These are phyloP conservation scores for Fusarium marasasianum DNA, from an alignment of 2,329 filamentous ascomycete genomes.

Conservation along the genomic window DNA sequence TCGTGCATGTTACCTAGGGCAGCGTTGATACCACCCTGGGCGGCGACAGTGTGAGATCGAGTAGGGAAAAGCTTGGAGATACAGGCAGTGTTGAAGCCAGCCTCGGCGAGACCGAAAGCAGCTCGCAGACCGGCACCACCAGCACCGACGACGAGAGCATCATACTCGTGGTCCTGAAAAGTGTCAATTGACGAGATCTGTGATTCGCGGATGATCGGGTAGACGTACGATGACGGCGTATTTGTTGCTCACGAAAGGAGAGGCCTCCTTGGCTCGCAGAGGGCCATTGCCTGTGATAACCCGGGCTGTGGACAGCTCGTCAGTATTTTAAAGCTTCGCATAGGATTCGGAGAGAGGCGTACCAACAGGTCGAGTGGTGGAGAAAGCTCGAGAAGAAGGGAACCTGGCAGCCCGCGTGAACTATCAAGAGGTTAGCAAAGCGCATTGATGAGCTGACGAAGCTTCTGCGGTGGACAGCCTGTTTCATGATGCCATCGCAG, in stretches of 20 bases:
- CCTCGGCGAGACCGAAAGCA: slow-evolving; percentile 86
- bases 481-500: slow-evolving; percentile 23
- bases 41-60: slow-evolving; percentile 84
- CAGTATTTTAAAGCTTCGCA: slow-evolving; percentile 24
- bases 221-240: slow-evolving; percentile 89
- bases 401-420: slow-evolving; percentile 70
- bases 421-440: slow-evolving; percentile 53
- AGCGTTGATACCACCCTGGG: slow-evolving; percentile 86
- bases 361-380: slow-evolving; percentile 84
- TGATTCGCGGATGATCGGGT: background rate
- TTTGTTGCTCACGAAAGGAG: slow-evolving; percentile 84
- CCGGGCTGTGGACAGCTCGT: slow-evolving; percentile 64
- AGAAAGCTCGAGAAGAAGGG: slow-evolving; percentile 81
- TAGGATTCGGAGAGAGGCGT: slow-evolving; percentile 48
- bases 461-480: slow-evolving; percentile 15
- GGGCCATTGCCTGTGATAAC: slow-evolving; percentile 83
- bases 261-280: slow-evolving; percentile 92
- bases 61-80: slow-evolving; percentile 90
- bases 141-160: slow-evolving; percentile 92
- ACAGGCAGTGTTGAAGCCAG: slow-evolving; percentile 89
- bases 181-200: slow-evolving; percentile 36
- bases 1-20: slow-evolving; percentile 96
- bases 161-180: slow-evolving; percentile 91
- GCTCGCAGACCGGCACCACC: slow-evolving; percentile 84
- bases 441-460: slow-evolving; percentile 11